Base-by-base conservation (phyloP, 768 basidiomycete genomes). In the Scleroderma citrinum region DNA sequence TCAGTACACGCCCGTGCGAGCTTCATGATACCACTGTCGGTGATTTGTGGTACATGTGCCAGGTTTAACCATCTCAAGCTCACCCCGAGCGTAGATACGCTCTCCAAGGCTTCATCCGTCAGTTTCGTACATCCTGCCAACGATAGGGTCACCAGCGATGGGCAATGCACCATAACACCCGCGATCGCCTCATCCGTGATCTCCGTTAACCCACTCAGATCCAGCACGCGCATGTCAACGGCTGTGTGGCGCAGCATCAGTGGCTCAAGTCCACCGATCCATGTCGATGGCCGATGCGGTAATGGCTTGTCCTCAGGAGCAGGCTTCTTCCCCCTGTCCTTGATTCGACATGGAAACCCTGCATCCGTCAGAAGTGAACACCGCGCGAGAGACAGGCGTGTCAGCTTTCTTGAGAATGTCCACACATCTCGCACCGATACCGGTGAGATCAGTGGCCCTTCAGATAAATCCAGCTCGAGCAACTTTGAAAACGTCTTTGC, bases 31-130 rank as follows among this genome's bases (percentile, higher is more conserved):
- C 77, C 87, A 7, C 64, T 69, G 59, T 96, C 94, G 36, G 92
- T 95, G 59, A 96, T 83, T 41, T 75, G 84, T 47, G 73, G 69
- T 52, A 90, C 81, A 62, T 92, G 90, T 5, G 87, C 87, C 36
- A 96, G 71, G 63, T 87, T 82, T 16, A 97, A 69, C 53, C 83
- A 79, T 57, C 91, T 88, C 49, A 97, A 68, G 59, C 87, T 75
- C 57, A 80, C 81, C 13, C 87, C 83, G 24, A 96, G 76, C 64
- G 71, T 75, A 57, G 78, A 79, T 31, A 96, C 78, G 58, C 76
- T 80, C 52, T 77, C 76, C 48, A 94, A 65, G 0, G 82, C 75
- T 51, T 67, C 71, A 69, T 94, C 85, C 14, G 89, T 92, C 59
- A 97, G 73, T 50, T 72, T 60, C 29, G 73, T 66, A 68, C 93